These are phyloP conservation scores for Globisporangium takayamanum DNA, from an alignment of 352 stramenopile genomes.

Conservation along the genomic window DNA sequence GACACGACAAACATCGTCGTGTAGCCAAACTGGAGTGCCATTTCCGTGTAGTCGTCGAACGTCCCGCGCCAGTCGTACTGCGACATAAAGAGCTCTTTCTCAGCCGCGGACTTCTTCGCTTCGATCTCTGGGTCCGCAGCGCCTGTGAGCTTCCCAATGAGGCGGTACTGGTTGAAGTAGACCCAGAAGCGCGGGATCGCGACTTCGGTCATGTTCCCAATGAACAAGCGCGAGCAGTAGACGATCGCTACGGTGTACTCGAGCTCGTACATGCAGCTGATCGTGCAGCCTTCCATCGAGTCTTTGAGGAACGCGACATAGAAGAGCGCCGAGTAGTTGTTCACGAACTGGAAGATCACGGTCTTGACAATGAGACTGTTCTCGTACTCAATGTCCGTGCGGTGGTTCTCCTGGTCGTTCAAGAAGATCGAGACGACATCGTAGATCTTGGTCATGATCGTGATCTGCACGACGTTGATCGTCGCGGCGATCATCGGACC, in stretches of 20 bases:
- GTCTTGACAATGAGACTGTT: constrained; percentile 93
- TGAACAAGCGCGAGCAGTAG: constrained; percentile 86
- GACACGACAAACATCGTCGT: constrained; percentile 89
- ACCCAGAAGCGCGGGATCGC: constrained; percentile 67
- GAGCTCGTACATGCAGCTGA: constrained; percentile 86
- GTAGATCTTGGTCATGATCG: constrained; percentile 91
- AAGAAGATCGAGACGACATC: constrained; percentile 81
- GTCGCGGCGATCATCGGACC: constrained; percentile 65
- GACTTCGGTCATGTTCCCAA: constrained; percentile 74
- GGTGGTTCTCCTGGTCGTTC: constrained; percentile 92
- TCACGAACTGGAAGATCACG: constrained; percentile 94
- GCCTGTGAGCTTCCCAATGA: constrained; percentile 47
- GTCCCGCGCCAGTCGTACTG: constrained; percentile 81
- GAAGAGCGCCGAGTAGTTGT: constrained; percentile 93
- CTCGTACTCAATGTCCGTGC: constrained; percentile 83
- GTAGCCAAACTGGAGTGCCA: constrained; percentile 86
- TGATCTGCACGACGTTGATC: constrained; percentile 76
- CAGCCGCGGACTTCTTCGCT: constrained; percentile 36
- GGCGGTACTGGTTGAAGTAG: constrained; percentile 59
- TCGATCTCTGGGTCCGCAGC: constrained; percentile 18
- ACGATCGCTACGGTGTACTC: constrained; percentile 89
- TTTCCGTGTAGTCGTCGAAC: constrained; percentile 93
- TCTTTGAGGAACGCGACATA: constrained; percentile 92
- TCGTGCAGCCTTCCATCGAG: constrained; percentile 55
- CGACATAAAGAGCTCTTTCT: constrained; percentile 71